Base-by-base conservation (phyloP, 2,329 filamentous ascomycete species). In the Esteya vermicola region DNA sequence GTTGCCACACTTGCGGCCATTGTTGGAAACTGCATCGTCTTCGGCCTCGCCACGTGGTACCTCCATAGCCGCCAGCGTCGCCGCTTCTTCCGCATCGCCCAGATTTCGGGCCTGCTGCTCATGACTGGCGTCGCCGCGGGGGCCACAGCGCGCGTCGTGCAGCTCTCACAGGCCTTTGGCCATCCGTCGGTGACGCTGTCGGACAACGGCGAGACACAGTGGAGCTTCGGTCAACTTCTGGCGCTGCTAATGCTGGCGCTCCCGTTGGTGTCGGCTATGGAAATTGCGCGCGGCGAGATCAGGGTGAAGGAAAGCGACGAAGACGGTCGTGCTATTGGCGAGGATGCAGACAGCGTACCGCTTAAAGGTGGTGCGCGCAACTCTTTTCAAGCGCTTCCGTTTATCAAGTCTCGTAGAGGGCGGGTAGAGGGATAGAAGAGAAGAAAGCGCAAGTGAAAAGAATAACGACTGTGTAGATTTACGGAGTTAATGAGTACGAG, bases 171-270 rank as follows among this genome's bases (percentile, higher is more conserved):
- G 50, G 77, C 76, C 2, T 78, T 81, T 51, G 70, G 71, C 12
- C 54, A 42, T 2, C 69, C 72, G 0, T 61, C 65, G 0, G 61
- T 78, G 3, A 47, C 52, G 19, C 58, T 80, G 3, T 52, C 53
- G 6, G 75, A 76, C 41, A 42, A 56, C 1, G 66, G 63, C 19
- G 75, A 80, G 57, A 68, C 60, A 43, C 57, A 60, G 10, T 80
- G 74, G 74, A 72, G 67, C 46, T 81, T 78, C 49, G 76, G 75
- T 0, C 73, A 78, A 54, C 55, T 79, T 41, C 57, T 81, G 22
- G 70, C 72, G 2, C 55, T 78, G 47, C 55, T 79, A 47, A 58
- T 80, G 50, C 58, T 79, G 21, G 52, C 71, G n/a, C 55, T 80
- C 49, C 74, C 75, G 1, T 49, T 79, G 14, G 63, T 81, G 3